phyloP scores from a whole-genome alignment of 2,329 filamentous ascomycete species.

The Chalara sp. region DNA sequence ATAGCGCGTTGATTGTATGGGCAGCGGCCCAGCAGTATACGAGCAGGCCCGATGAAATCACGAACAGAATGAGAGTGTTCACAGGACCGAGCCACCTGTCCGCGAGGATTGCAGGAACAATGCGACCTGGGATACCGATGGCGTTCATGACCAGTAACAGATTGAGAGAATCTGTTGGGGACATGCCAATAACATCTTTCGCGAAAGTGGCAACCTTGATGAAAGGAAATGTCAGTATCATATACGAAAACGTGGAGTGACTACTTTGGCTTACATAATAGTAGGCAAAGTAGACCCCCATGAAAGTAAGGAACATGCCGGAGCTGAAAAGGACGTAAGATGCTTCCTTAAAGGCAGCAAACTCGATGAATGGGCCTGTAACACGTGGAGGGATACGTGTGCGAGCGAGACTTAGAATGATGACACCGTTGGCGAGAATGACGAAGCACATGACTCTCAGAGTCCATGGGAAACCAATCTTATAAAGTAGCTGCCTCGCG shows the following conservation, averaged over 20 bases:
- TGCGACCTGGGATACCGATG: conserved; percentile 39
- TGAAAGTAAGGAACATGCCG: neutral
- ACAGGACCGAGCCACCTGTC: conserved; percentile 38
- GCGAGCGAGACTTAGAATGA: neutral
- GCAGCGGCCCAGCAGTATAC: conserved; percentile 43
- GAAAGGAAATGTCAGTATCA: too few relatives aligned
- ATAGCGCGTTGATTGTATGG: conserved; percentile 31
- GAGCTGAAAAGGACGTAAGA: neutral
- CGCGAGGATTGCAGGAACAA: conserved; percentile 37
- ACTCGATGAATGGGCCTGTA: neutral
- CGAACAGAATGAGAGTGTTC: conserved; percentile 40
- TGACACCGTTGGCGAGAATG: neutral
- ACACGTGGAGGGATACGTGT: neutral
- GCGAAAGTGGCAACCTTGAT: too few relatives aligned
- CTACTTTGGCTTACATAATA: neutral
- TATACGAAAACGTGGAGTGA: neutral
- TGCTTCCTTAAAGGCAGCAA: neutral
- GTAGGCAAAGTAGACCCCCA: neutral
- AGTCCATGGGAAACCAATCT: neutral
- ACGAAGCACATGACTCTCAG: neutral
- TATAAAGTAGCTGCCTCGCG: neutral
- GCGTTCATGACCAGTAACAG: conserved; percentile 40
- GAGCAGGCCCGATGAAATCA: conserved; percentile 21
- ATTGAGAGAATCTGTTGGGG: conserved; percentile 35
- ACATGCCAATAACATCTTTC: conserved; percentile 24